Evolutionary conservation across 2,329 filamentous ascomycete species (phyloP).

Genomic region (Paraphaeosphaeria sporulosa): DNA sequence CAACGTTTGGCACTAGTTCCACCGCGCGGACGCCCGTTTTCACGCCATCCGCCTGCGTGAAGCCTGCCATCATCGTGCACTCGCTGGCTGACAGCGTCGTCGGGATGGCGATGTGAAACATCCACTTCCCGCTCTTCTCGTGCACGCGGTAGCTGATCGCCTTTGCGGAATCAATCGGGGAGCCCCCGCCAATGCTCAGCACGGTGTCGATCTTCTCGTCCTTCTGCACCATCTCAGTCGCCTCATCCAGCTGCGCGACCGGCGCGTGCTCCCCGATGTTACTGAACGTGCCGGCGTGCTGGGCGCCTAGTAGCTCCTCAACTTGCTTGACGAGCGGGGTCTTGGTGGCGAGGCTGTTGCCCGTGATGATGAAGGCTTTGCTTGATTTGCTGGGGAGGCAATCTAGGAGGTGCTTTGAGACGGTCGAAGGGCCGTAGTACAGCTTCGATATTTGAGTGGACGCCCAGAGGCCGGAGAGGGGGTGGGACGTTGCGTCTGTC

Average conservation of each 20-base stretch:
- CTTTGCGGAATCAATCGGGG: constrained; percentile 60
- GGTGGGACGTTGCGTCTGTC: constrained; percentile 54
- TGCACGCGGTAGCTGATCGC: constrained; percentile 47
- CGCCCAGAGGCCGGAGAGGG: constrained; percentile 60
- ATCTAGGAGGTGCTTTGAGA: constrained; percentile 56
- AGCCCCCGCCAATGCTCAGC: constrained; percentile 63
- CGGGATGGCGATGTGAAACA: constrained; percentile 50
- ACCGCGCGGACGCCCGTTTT: constrained; percentile 58
- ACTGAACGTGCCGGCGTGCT: constrained; percentile 62
- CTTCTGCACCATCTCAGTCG: constrained; percentile 55
- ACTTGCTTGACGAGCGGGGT: constrained; percentile 61
- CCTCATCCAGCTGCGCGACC: constrained; percentile 61
- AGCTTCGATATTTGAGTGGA: constrained; percentile 59
- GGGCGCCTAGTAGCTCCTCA: constrained; percentile 56
- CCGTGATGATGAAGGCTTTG: constrained; percentile 66
- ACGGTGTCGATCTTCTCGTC: constrained; percentile 61
- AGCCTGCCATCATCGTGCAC: constrained; percentile 62
- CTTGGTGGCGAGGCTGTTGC: constrained; percentile 61
- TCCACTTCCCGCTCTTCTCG: constrained; percentile 42
- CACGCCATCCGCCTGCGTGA: constrained; percentile 57
- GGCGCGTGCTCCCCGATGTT: constrained; percentile 65
- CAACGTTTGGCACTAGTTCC: constrained; percentile 55
- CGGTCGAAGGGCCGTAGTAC: constrained; percentile 59
- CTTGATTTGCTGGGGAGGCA: constrained; percentile 54
- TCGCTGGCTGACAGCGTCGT: constrained; percentile 60